Percentiles rank a stretch among this genome's conserved stretches.
These are phyloP conservation scores for Geosiphon pyriformis DNA, from an alignment of 192 early-diverging fungal genomes.

Conservation along the genomic window DNA sequence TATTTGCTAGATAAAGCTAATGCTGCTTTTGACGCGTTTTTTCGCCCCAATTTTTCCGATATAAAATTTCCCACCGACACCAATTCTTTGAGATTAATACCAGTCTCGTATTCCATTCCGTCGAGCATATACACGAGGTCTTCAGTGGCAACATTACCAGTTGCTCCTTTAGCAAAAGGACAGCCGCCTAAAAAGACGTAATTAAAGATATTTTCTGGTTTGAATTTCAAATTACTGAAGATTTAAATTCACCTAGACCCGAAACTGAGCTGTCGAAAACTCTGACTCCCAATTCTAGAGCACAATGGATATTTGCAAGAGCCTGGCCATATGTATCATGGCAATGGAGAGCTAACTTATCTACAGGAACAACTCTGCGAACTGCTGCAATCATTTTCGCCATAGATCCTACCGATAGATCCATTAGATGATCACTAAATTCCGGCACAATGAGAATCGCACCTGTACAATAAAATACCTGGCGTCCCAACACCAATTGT, in stretches of 20 bases:
- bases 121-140: slow-evolving; percentile 92
- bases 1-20: slow-evolving; percentile 46
- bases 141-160: slow-evolving; percentile 95
- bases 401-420: slow-evolving; percentile 55
- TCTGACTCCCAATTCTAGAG: slow-evolving; percentile 79
- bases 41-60: slow-evolving; percentile 66
- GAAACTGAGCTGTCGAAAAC: slow-evolving; percentile 91
- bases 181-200: slow-evolving; percentile 65
- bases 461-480: too few species aligned
- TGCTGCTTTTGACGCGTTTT: slow-evolving; percentile 56
- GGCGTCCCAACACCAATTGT: slow-evolving; percentile 92
- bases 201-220: too few species aligned
- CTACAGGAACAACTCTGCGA: slow-evolving; percentile 60
- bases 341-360: slow-evolving; percentile 84
- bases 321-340: slow-evolving; percentile 99
- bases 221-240: too few species aligned
- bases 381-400: slow-evolving; percentile 65
- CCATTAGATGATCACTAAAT: too few species aligned
- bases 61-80: slow-evolving; percentile 84
- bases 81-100: slow-evolving; percentile 68
- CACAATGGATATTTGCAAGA: slow-evolving; percentile 82
- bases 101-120: slow-evolving; percentile 77
- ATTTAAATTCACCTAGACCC: slow-evolving; percentile 73
- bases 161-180: slow-evolving; percentile 93
- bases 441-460: too few species aligned